Evolutionary conservation across 1,284 basidiomycete genomes (phyloP), one percentile per base, ranked within the genome.

Genomic region (Xerocomus nothofagi): DNA sequence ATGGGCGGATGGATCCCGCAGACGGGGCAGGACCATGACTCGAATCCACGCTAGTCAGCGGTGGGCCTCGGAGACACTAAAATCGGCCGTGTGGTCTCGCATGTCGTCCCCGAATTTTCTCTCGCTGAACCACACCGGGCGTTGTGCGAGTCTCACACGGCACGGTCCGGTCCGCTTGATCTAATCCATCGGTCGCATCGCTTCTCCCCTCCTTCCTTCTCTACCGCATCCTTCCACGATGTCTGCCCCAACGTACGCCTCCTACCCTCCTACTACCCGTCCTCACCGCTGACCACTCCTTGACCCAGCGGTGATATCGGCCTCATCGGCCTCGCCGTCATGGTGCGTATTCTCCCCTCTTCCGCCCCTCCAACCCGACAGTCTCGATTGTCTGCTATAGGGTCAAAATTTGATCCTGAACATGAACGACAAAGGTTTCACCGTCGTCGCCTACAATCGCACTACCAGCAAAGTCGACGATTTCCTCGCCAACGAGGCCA

Each of bases 371-470:
- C 46, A n/a, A 30, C 21, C 44, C 50, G 40, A 7, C n/a, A 39
- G 6, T 49, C 54, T 44, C 49, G 39, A 54, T 50, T 44, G 29
- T 55, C 42, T 50, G 15, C 33, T 33, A 24, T 62, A 94, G 91
- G 92, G 93, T 67, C 93, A 96, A 84, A 97, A 97, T 75, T 73
- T 96, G 66, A 95, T 97, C 71, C 79, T 97, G 61, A 97, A 97
- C 80, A 97, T 97, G 91, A 95, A 95, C 72, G 96, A 98, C 82
- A 98, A 99, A 78, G 97, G 97, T 46, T 99, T 94, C 79, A 94
- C 77, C 59, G 97, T 99, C 64, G 88, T 93, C 60, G 94, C 93
- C 21, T 99, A 90, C 80, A 99, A 99, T 81, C 91, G 96, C 63
- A 99, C 96, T 41, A 90, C 86, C 62, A 88, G 84, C 77, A 99